Percentiles rank a stretch among this genome's conserved stretches.
These are phyloP conservation scores for Aureobasidium pullulans DNA, from an alignment of 2,329 filamentous ascomycete species.

Conservation along the genomic window DNA sequence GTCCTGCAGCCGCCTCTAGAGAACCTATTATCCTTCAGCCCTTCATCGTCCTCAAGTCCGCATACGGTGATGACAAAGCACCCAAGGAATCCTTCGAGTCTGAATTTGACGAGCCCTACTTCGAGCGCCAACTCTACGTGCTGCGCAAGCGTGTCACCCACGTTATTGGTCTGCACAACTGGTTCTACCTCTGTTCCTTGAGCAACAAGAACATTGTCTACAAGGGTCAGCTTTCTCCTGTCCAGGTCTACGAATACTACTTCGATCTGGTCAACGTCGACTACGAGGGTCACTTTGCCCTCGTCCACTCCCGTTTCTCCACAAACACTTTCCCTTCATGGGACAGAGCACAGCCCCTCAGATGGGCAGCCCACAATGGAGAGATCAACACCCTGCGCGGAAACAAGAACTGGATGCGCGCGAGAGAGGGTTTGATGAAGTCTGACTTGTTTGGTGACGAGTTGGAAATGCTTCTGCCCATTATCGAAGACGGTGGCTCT, in stretches of 20 bases:
- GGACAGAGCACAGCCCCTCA: slow-evolving; percentile 91
- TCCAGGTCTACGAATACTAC: slow-evolving; percentile 97
- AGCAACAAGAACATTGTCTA: slow-evolving; percentile 99
- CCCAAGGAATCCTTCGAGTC: slow-evolving; percentile 72
- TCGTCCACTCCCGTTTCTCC: slow-evolving; percentile 95
- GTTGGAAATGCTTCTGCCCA: slow-evolving; percentile 81
- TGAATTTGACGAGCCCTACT: slow-evolving; percentile 73
- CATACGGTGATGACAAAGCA: slow-evolving; percentile 73
- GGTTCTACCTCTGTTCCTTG: slow-evolving; percentile 96
- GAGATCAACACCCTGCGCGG: slow-evolving; percentile 96
- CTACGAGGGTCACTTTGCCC: slow-evolving; percentile 92
- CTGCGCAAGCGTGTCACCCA: slow-evolving; percentile 92
- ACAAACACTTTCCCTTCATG: slow-evolving; percentile 98
- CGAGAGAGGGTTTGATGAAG: slow-evolving; percentile 88
- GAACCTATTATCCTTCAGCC: slow-evolving; percentile 94
- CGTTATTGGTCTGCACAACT: slow-evolving; percentile 90
- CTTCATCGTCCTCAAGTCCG: slow-evolving; percentile 79
- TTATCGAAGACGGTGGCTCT: slow-evolving; percentile 93
- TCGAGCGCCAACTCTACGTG: slow-evolving; percentile 90
- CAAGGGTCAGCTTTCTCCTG: slow-evolving; percentile 90
- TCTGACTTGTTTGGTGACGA: slow-evolving; percentile 90
- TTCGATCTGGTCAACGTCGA: slow-evolving; percentile 95
- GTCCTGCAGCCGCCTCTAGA: slow-evolving; percentile 84
- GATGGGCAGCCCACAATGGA: slow-evolving; percentile 97
- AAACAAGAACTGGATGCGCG: slow-evolving; percentile 99